Base-by-base conservation (phyloP, 2,329 filamentous ascomycete genomes). In the Eurotiales sp. region DNA sequence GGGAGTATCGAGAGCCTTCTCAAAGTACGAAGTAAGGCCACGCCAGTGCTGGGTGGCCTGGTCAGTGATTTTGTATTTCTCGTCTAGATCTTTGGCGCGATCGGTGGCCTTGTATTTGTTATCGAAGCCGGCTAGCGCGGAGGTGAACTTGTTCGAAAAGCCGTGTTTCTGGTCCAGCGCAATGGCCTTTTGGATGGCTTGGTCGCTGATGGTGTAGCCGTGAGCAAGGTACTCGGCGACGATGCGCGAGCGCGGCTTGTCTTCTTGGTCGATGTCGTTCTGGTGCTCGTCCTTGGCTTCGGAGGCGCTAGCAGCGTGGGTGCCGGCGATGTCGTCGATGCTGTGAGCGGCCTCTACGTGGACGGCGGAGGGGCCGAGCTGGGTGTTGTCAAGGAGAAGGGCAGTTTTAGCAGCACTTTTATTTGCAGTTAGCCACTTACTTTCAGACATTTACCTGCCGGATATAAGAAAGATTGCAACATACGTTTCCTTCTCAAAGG, bases 201-300 rank as follows among this genome's bases (percentile, higher is more conserved):
- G 76, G 66, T 87, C 85, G 55, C 81, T 90, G 58, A 97, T 79
- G 34, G 85, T 81, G 75, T 99, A 99, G 61, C 93, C 93, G 64
- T 96, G 90, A 10, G 93, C 91, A 29, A 99, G 86, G 72, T 97
- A 96, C 76, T 99, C 93, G 58, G 93, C 93, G 46, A 96, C 73
- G 70, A 99, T 96, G 63, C 93, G 89, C 36, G 88, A 84, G 63
- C 91, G 87, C 14, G 93, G 93, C 81, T 99, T 99, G 78, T 97
- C 90, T 73, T 99, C 93, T 69, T 99, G 93, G 12, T 86, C 84
- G 62, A 97, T 85, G 61, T 90, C 83, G 62, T 90, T 79, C 46
- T 69, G 62, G 50, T 72, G 77, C 54, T 85, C 81, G 52, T 73
- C 72, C 59, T 80, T 79, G 47, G 69, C 66, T 34, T 76, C 71